Base-by-base conservation (phyloP, 1,284 basidiomycete species). In the Fomitopsis schrenkii region DNA sequence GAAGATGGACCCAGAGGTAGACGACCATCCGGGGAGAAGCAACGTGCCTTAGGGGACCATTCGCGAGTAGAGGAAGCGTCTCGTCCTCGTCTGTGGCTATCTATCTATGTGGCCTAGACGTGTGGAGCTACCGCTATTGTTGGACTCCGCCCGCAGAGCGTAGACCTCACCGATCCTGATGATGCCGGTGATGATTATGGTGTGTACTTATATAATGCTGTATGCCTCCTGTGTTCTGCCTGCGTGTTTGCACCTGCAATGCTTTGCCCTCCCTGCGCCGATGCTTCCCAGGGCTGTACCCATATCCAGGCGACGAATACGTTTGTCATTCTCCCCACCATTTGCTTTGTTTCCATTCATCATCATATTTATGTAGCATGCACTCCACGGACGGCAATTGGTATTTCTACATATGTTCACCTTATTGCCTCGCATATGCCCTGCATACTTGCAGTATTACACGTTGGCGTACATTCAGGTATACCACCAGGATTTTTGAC, bases 1-100 rank as follows among this genome's bases (percentile, higher is more conserved):
- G 35, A 60, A 71, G 53, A 72, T 74, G 73, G 73, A 74, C 41
- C 73, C 72, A 15, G 72, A 74, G 63, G 55, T 68, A 9, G 66
- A 63, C 2, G 72, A 71, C 55, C 67, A 66, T 57, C 59, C 64
- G 41, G 55, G 65, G 59, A 62, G 60, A 52, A 58, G 59, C 33
- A 48, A 61, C 54, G 60, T 60, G 0, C 59, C 60, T 28, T 59
- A 38, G 35, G 26, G 26, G 41, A 28, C 41, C 41, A 45, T 10
- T n/a, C 26, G 41, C 28, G 8, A 19, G 40, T 33, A 57, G 55
- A 44, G 17, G 38, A 44, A 28, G 55, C 19, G 28, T n/a, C 12
- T 26, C 30, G 28, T 22, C 10, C 28, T 33, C 10, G 35, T 15
- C 22, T n/a, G 33, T 5, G 54, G 22, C n/a, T 36, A 30, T 38